Evolutionary conservation across 1,284 basidiomycete species (phyloP).

Genomic region (Tausonia pullulans): DNA sequence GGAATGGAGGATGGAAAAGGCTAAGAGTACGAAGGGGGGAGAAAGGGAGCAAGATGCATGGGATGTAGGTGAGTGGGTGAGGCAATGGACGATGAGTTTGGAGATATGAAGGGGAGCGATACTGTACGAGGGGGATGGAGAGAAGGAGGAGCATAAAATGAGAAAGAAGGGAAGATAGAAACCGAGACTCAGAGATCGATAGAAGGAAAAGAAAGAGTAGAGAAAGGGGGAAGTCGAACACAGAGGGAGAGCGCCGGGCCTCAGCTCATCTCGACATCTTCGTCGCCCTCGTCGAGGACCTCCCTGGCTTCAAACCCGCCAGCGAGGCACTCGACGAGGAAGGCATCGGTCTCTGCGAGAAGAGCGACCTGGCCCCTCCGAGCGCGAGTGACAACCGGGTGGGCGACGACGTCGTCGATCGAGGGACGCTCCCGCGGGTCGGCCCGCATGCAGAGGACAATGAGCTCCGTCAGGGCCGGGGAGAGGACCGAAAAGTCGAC

Average conservation of each 20-base stretch:
- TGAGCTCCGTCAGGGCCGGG: constrained; percentile 56
- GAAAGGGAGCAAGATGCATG: background rate
- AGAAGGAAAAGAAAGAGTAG: background rate
- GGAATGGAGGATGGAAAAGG: background rate
- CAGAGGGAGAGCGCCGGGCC: background rate
- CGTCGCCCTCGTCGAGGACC: background rate
- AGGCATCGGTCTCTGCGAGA: constrained; percentile 30
- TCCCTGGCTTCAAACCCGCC: constrained; percentile 17
- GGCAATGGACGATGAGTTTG: background rate
- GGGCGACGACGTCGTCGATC: constrained; percentile 48
- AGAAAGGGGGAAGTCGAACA: background rate
- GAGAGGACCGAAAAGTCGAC: constrained; percentile 64
- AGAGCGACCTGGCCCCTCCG: constrained; percentile 37
- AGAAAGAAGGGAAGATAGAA: background rate
- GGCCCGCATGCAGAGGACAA: constrained; percentile 66
- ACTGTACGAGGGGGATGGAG: background rate
- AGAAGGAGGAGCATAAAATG: background rate
- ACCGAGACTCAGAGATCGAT: background rate
- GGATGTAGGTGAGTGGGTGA: background rate
- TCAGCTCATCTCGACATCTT: background rate
- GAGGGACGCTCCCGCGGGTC: constrained; percentile 52
- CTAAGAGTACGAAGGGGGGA: background rate
- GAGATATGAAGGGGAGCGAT: background rate
- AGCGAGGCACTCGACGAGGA: constrained; percentile 30
- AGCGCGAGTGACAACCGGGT: constrained; percentile 60